phyloP scores from a whole-genome alignment of 495 filamentous ascomycete species.

The Xylaria grammica region DNA sequence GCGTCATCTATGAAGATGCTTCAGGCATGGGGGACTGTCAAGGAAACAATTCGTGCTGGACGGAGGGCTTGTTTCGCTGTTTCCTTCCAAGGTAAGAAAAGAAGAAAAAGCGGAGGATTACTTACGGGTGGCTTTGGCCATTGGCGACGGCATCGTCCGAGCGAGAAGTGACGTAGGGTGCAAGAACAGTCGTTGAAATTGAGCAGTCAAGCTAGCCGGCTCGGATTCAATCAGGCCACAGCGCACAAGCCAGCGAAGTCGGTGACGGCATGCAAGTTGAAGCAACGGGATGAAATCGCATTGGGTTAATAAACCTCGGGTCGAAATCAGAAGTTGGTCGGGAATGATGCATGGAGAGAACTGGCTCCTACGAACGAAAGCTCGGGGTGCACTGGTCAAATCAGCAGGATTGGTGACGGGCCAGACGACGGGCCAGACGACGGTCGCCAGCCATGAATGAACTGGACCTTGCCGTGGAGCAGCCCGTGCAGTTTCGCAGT shows the following conservation, averaged over 20 bases:
- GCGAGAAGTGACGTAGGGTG: background rate
- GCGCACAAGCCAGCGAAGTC: slow-evolving; percentile 5
- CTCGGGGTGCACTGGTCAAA: background rate
- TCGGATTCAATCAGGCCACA: slow-evolving; percentile 15
- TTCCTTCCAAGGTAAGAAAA: no score
- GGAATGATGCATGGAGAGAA: background rate
- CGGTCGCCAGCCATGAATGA: slow-evolving; percentile 7
- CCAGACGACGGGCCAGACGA: no score
- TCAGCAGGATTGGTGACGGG: background rate
- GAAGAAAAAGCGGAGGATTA: background rate
- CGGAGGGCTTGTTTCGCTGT: no score
- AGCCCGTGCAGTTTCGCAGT: slow-evolving; percentile 14
- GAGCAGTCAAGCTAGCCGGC: background rate
- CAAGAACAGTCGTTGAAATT: background rate
- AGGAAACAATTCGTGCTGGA: no score
- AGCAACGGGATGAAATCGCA: slow-evolving; percentile 8
- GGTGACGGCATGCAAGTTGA: slow-evolving; percentile 8
- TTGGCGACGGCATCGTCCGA: slow-evolving; percentile 36
- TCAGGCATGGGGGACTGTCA: no score
- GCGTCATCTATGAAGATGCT: no score
- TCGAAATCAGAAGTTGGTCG: background rate
- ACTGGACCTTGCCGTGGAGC: slow-evolving; percentile 6
- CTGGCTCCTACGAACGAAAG: no score
- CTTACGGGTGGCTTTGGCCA: slow-evolving; percentile 34
- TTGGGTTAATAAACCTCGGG: background rate